Conservation (phyloP, 1,139 yeast genomes). For the Trichomonascaceae sp. region DNA sequence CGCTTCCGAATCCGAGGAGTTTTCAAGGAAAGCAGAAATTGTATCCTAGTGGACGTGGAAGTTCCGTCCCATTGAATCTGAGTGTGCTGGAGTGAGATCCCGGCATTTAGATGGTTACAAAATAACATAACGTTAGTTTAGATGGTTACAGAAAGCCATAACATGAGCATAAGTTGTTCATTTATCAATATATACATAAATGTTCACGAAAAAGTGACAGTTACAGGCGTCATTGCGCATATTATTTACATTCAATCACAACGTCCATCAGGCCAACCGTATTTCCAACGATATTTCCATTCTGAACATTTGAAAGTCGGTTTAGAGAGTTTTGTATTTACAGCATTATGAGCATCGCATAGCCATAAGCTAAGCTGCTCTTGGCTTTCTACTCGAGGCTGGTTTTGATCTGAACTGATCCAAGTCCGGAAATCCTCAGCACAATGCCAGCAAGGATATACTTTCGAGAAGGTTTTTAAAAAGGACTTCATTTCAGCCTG, state of each 20-base stretch:
- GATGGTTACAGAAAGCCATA: neutral
- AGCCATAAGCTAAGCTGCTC: constrained; percentile 87
- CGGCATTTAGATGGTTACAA: neutral
- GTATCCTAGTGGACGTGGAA: constrained; percentile 95
- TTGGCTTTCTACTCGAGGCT: constrained; percentile 63
- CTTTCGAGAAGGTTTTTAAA: constrained; percentile 61
- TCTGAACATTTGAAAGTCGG: constrained; percentile 77
- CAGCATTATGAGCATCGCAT: constrained; percentile 91
- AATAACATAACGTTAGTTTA: neutral
- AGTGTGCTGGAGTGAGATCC: constrained; percentile 30
- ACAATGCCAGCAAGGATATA: constrained; percentile 95
- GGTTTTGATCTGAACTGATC: constrained; percentile 43
- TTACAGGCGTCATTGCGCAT: too few relatives aligned
- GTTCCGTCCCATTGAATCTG: constrained; percentile 82
- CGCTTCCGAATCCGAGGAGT: constrained; percentile 78
- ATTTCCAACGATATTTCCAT: constrained; percentile 90
- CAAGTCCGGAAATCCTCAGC: constrained; percentile 76
- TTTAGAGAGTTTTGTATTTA: constrained; percentile 77
- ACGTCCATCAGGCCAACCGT: constrained; percentile 33
- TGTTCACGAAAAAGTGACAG: neutral
- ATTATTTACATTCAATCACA: constrained; percentile 18
- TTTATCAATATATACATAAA: neutral
- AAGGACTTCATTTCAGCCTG: constrained; percentile 71
- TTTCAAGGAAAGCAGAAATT: constrained; percentile 65
- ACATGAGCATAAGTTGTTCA: neutral